Base-by-base conservation (phyloP, 345 rosid genomes). In the Citropsis articulata region DNA sequence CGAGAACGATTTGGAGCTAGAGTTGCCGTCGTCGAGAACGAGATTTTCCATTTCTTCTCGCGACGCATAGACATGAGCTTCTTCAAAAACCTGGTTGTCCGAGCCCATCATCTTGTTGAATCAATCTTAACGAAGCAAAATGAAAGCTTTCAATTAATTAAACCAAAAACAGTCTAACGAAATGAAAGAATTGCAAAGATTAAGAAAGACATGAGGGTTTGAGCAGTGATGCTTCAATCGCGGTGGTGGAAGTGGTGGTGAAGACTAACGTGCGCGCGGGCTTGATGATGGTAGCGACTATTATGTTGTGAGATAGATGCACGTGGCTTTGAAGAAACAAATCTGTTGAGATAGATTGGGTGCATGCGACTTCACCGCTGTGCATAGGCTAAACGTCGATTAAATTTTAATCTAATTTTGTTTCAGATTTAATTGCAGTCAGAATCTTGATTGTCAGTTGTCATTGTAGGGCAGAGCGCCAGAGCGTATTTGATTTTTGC, bases 31-130 rank as follows among this genome's bases (percentile, higher is more conserved):
- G 77, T 89, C 87, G 60, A 95, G 90, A 45, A 83, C 80, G 48
- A 95, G 97, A 75, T 73, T 90, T 67, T 95, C 94, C 97, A 89
- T 88, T 5, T 93, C 91, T 69, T 90, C 97, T 60, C 75, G 89
- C 59, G 93, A 64, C n/a, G 90, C 84, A 73, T 80, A 84, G 73
- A 86, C 83, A 27, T 83, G 88, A 25, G 94, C 84, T 64, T 87
- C 92, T 77, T 87, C 89, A 74, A 72, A 83, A 42, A 87, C 89
- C 64, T 83, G 90, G 71, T 85, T 88, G 80, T 93, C 97, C 69
- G 96, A 92, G 72, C 94, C 98, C 99, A 93, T 93, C 99, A 95
- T 95, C 82, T 78, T 79, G 40, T 48, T 50, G 13, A 38, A 50
- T 55, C 62, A 53, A 55, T 30, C 22, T 9, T 21, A 66, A 65